Base-by-base conservation (phyloP, 75 land plant species). In the Adiantum capillusveneris region DNA sequence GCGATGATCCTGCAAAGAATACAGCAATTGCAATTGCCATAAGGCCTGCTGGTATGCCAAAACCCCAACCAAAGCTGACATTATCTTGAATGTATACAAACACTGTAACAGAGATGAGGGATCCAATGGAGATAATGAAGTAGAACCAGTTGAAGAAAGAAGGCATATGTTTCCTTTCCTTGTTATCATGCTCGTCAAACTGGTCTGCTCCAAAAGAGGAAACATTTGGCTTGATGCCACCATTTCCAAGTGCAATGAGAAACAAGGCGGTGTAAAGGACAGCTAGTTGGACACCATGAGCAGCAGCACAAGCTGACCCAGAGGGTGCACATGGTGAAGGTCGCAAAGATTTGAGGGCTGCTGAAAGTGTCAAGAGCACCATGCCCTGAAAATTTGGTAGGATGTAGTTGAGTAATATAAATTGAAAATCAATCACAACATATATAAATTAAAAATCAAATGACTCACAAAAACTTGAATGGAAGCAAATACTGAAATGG, bases 61-160 rank as follows among this genome's bases (percentile, higher is more conserved):
- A 91, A 0, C 97, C 97, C 83, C 83, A 91, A 11, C 65, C 56
- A 41, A 84, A 53, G 17, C 97, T 92, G 7, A 84, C 34, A 52
- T 91, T 66, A 62, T 90, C 96, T 51, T 90, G 92, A 1, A 88
- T 76, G 69, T 90, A 90, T 0, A 86, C 91, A 19, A 91, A 78
- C 44, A 91, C 79, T 7, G 92, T 87, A 29, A 91, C 90, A 2
- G 92, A 82, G 0, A 62, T 22, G 1, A 91, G 80, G n/a, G 97
- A 81, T 22, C 97, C 97, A 29, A 91, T 67, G 55, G 76, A 84
- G 26, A 90, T 84, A 68, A 79, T 76, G 83, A 90, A 90, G 78
- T 81, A 90, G 77, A 83, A 90, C 87, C 97, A 87, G 69, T 71
- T 81, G 76, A 91, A 91, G 84, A 91, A 91, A 31, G 56, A 75